phyloP scores from a whole-genome alignment of 2,329 filamentous ascomycete species.

The Didymosphaeria variabile region DNA sequence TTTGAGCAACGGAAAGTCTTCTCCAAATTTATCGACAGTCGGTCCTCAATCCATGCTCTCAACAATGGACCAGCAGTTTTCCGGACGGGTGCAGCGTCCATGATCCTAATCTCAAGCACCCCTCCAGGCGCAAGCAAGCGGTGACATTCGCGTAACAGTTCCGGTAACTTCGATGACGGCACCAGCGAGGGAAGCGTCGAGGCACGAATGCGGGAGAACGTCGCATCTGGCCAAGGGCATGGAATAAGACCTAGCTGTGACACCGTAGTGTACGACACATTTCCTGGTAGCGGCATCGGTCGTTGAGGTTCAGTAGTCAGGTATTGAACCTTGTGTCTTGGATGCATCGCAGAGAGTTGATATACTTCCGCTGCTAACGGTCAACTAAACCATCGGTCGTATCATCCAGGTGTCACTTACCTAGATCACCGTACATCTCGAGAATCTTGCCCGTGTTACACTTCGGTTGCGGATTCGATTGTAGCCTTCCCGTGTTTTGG shows the following conservation, averaged over 20 bases:
- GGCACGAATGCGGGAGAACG: conserved; percentile 50
- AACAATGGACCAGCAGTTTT: conserved; percentile 66
- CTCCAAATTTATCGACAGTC: conserved; percentile 68
- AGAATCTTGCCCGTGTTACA: conserved; percentile 47
- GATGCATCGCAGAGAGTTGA: conserved; percentile 55
- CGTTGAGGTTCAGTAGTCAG: conserved; percentile 45
- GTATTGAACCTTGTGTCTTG: conserved; percentile 48
- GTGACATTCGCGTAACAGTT: conserved; percentile 65
- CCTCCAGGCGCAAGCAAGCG: conserved; percentile 65
- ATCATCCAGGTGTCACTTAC: conserved; percentile 36
- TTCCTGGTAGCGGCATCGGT: conserved; percentile 45
- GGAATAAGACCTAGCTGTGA: conserved; percentile 54
- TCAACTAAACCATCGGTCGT: conserved; percentile 32
- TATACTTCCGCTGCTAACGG: conserved; percentile 52
- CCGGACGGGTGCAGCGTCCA: conserved; percentile 69
- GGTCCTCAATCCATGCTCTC: conserved; percentile 68
- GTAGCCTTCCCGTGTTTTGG: conserved; percentile 42
- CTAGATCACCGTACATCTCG: conserved; percentile 51
- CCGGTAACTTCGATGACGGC: conserved; percentile 65
- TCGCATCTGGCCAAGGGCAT: conserved; percentile 56
- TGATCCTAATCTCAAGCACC: conserved; percentile 66
- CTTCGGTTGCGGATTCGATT: conserved; percentile 32
- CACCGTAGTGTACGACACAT: conserved; percentile 41
- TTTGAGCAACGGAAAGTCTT: conserved; percentile 66
- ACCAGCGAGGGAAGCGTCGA: conserved; percentile 66